Conservation (phyloP, 805 yeast genomes). For the Kazachstania taianensis region DNA sequence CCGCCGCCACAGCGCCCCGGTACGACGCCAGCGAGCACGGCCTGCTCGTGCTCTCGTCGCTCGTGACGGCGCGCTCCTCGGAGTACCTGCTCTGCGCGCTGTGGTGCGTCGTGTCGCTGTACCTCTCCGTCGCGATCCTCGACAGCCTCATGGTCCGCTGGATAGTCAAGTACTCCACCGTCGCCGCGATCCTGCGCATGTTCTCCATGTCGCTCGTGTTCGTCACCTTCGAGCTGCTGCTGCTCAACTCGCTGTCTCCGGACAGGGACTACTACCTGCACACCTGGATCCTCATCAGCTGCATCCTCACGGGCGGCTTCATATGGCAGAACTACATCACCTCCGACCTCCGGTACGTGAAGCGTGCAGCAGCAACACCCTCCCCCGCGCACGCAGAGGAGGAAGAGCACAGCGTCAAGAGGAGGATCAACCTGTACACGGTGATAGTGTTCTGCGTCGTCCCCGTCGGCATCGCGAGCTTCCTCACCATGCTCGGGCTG, state of each 20-base stretch:
- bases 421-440: slow-evolving; percentile 78
- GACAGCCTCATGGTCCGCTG: slow-evolving; percentile 89
- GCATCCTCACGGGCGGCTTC: slow-evolving; percentile 69
- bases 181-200: slow-evolving; percentile 83
- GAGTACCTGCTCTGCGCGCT: slow-evolving; percentile 75
- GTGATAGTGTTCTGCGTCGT: slow-evolving; percentile 94
- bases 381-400: not conserved
- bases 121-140: slow-evolving; percentile 69
- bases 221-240: slow-evolving; percentile 57
- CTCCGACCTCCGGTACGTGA: slow-evolving; percentile 46
- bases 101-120: slow-evolving; percentile 90
- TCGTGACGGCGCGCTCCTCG: slow-evolving; percentile 56
- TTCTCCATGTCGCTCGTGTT: slow-evolving; percentile 70
- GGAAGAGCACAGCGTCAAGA: slow-evolving; percentile 16
- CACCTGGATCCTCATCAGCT: slow-evolving; percentile 86
- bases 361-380: slow-evolving; percentile 1
- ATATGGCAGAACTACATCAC: slow-evolving; percentile 84
- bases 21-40: slow-evolving; percentile 4
- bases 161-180: slow-evolving; percentile 81
- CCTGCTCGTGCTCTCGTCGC: slow-evolving; percentile 17
- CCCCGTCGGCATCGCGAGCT: slow-evolving; percentile 94
- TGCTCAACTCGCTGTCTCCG: slow-evolving; percentile 59
- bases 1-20: not conserved
- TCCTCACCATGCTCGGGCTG: slow-evolving; percentile 80
- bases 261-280: slow-evolving; percentile 67